phyloP scores from a whole-genome alignment of 2,329 filamentous ascomycete genomes.

The Aspergillus viridinutans region DNA sequence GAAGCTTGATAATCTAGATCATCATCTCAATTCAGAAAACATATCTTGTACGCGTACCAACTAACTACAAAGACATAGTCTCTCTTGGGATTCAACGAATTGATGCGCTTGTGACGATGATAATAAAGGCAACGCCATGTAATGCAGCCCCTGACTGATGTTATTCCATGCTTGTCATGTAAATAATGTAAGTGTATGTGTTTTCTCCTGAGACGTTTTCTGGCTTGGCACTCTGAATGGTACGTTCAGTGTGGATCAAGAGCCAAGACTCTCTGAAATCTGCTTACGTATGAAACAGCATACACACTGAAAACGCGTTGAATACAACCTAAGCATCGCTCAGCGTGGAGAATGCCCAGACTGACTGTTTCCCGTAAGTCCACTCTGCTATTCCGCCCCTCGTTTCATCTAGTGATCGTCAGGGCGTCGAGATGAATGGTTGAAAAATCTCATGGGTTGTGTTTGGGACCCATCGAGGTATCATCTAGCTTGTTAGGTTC shows the following conservation, averaged over 20 bases:
- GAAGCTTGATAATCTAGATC: background rate
- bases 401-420: conserved; percentile 18
- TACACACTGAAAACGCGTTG: background rate
- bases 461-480: background rate
- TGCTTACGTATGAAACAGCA: background rate
- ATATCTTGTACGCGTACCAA: background rate
- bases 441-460: conserved; percentile 7
- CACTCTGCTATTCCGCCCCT: conserved; percentile 8
- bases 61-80: background rate
- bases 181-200: background rate
- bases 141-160: background rate
- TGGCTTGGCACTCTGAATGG: background rate
- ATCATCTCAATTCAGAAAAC: background rate
- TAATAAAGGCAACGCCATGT: background rate
- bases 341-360: conserved; percentile 14
- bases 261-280: background rate
- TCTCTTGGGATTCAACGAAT: background rate
- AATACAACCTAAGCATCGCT: background rate
- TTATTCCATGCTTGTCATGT: background rate
- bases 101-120: background rate
- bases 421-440: conserved; percentile 8
- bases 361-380: conserved; percentile 1
- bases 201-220: background rate
- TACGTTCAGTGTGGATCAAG: background rate
- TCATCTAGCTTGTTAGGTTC: background rate